Conservation (phyloP, 352 stramenopile species). For the Plasmopara viticola region DNA sequence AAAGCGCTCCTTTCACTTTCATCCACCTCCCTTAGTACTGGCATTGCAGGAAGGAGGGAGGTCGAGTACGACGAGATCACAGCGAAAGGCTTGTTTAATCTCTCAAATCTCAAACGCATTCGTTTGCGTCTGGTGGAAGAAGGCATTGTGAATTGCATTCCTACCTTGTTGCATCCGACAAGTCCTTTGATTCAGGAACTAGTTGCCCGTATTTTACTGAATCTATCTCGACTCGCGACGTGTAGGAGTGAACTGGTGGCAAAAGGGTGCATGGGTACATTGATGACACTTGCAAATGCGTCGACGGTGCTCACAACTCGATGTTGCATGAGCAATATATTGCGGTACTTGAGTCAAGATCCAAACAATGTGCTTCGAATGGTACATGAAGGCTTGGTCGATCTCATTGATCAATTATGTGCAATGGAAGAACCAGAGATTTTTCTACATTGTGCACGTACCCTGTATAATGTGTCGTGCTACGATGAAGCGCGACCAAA, state of each 20-base stretch:
- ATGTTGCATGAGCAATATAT: constrained; percentile 42
- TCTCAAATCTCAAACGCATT: too few species aligned
- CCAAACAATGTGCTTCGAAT: constrained; percentile 53
- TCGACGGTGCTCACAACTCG: constrained; percentile 31
- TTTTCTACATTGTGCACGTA: constrained; percentile 30
- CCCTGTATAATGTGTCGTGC: constrained; percentile 68
- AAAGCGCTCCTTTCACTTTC: too few species aligned
- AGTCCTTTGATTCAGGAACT: too few species aligned
- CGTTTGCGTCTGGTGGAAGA: too few species aligned
- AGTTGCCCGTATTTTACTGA: constrained; percentile 57
- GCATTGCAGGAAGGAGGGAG: too few species aligned
- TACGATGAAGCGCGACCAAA: constrained; percentile 60
- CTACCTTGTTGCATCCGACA: too few species aligned
- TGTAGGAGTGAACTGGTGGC: constrained; percentile 67
- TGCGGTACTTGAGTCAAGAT: constrained; percentile 71
- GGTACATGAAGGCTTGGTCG: constrained; percentile 65
- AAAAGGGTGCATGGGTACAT: constrained; percentile 54
- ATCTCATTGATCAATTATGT: constrained; percentile 48
- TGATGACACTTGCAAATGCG: constrained; percentile 42
- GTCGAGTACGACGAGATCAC: too few species aligned
- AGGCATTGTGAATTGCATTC: too few species aligned
- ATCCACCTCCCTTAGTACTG: too few species aligned
- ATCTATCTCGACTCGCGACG: constrained; percentile 49
- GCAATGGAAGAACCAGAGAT: constrained; percentile 6
- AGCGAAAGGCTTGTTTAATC: too few species aligned